Evolutionary conservation across 164 flowering plant species (phyloP).

Genomic region (Aristolochia contorta): DNA sequence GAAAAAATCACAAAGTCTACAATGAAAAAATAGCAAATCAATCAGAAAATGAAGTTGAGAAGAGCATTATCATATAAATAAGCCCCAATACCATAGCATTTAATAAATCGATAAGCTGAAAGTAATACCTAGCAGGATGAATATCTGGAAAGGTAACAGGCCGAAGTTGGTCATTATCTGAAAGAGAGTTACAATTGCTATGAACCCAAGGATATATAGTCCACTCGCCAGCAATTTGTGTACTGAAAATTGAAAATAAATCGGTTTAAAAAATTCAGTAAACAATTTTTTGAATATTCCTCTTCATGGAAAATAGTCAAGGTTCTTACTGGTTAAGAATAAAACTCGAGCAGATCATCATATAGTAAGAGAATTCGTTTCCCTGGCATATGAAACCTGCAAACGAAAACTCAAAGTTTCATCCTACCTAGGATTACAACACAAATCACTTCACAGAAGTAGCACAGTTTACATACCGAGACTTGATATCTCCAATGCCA

Average conservation of each 20-base stretch:
- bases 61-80: too few species aligned
- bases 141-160: constrained; percentile 84
- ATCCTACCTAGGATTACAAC: background rate
- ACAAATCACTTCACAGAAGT: background rate
- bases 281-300: background rate
- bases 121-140: constrained; percentile 82
- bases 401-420: background rate
- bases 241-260: constrained; percentile 22
- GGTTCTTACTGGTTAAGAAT: constrained; percentile 82
- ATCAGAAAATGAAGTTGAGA: too few species aligned
- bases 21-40: too few species aligned
- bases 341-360: constrained; percentile 99
- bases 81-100: too few species aligned
- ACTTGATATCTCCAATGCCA: constrained; percentile 89
- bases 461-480: constrained; percentile 39
- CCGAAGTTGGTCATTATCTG: constrained; percentile 87
- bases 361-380: constrained; percentile 97
- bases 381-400: constrained; percentile 94
- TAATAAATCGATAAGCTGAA: too few species aligned
- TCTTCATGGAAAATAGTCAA: background rate
- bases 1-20: too few species aligned
- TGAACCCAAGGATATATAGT: constrained; percentile 97
- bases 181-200: constrained; percentile 89
- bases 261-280: background rate
- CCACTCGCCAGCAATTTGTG: constrained; percentile 70